Percentiles rank a stretch among this genome's conserved stretches.
phyloP scores from a whole-genome alignment of 768 basidiomycete genomes.

The Gymnopilus dilepis region DNA sequence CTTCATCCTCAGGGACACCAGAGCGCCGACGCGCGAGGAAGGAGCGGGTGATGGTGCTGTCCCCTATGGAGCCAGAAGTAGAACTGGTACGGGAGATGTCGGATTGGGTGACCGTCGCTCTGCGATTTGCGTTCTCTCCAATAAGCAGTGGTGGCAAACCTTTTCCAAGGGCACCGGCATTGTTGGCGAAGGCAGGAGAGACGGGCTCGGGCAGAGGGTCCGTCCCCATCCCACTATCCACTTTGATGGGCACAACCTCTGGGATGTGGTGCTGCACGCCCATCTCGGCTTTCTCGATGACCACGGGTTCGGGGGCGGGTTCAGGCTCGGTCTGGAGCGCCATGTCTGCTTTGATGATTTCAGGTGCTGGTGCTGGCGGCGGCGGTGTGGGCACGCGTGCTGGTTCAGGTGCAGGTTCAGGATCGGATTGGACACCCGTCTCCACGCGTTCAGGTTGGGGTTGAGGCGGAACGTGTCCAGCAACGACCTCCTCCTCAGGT shows the following conservation, averaged over 20 bases:
- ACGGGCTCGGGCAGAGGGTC: constrained; percentile 36
- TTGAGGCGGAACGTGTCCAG: constrained; percentile 15
- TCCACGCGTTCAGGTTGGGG: constrained; percentile 7
- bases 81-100: constrained; percentile 39
- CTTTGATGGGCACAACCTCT: constrained; percentile 33
- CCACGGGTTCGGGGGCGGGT: constrained; percentile 26
- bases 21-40: constrained; percentile 38
- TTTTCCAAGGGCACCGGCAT: constrained; percentile 18
- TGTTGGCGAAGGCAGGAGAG: background rate
- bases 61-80: constrained; percentile 37
- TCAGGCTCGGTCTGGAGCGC: constrained; percentile 57
- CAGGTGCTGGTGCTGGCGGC: background rate
- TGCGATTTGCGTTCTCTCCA: constrained; percentile 31
- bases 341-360: constrained; percentile 37
- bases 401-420: constrained; percentile 18
- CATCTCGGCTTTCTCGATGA: constrained; percentile 46
- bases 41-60: constrained; percentile 47
- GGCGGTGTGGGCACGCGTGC: constrained; percentile 3
- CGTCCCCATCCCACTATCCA: constrained; percentile 41
- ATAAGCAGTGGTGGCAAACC: constrained; percentile 29
- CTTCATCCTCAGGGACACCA: constrained; percentile 31
- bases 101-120: constrained; percentile 54
- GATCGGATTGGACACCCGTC: constrained; percentile 43
- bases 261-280: constrained; percentile 54
- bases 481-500: constrained; percentile 39